Conservation (phyloP, 2,329 filamentous ascomycete species). For the Clarireedia paspali region DNA sequence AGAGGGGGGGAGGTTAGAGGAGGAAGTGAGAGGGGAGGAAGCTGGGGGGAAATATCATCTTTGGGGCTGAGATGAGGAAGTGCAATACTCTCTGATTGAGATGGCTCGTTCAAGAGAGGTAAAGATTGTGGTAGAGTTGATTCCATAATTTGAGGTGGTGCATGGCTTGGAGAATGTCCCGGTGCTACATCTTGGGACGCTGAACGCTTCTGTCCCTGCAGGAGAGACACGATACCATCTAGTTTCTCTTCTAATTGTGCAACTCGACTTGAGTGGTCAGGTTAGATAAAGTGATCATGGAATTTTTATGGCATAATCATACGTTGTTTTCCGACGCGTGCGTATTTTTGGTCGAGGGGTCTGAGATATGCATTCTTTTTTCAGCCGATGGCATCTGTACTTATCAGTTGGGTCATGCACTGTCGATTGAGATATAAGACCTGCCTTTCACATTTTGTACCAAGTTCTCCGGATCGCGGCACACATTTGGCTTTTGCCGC, state of each 20-base stretch:
- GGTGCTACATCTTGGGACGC: neutral
- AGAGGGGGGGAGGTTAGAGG: neutral
- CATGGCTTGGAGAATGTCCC: neutral
- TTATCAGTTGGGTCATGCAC: neutral
- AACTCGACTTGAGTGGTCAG: neutral
- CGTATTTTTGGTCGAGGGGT: neutral
- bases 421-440: neutral
- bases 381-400: conserved; percentile 4
- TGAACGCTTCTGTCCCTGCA: neutral
- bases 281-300: neutral
- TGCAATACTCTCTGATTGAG: too few relatives aligned
- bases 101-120: too few relatives aligned
- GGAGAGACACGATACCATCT: conserved; percentile 3
- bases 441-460: conserved; percentile 7
- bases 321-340: conserved; percentile 4
- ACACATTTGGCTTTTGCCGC: conserved; percentile 6
- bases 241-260: conserved; percentile 5
- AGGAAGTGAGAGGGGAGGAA: neutral
- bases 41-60: neutral
- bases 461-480: neutral
- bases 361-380: conserved; percentile 1
- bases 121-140: too few relatives aligned
- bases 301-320: neutral
- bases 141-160: too few relatives aligned
- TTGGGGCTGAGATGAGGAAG: too few relatives aligned